Base-by-base conservation (phyloP, 2,329 filamentous ascomycete genomes). In the Chrysosporium queenslandicum region DNA sequence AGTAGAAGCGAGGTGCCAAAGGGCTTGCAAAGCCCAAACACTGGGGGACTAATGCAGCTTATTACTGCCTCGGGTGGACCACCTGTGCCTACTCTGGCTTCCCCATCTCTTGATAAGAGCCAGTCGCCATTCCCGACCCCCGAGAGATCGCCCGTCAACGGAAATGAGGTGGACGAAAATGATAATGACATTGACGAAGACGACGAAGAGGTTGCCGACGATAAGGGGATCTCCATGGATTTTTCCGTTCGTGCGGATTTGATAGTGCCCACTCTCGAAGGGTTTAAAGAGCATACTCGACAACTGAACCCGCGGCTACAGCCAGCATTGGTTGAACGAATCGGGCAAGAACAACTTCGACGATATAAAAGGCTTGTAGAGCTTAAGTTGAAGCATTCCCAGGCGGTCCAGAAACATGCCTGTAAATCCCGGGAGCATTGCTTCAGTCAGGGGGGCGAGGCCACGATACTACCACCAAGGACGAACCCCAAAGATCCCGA, bases 341-440 rank as follows among this genome's bases (percentile, higher is more conserved):
- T 95, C 59, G 86, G 86, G 0, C 79, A 87, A 58, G 88, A 94
- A 62, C 87, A 95, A 65, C 73, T 84, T 43, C 74, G 81, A 54
- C 80, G 89, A 52, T 94, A 90, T 68, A 92, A 90, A 66, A 79
- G 80, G 25, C 73, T 96, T 14, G 73, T 91, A 27, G 82, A 81
- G 34, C 72, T 77, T 56, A 85, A 81, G 62, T 75, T 87, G 52
- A 84, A 84, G 60, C 89, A 95, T 63, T 71, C 82, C 1, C 75
- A 77, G 43, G 74, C 76, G 2, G 78, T 84, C 1, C 73, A 73
- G 23, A 73, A 74, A 45, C 61, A 69, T 6, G 77, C 71, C 16
- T 94, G 88, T 63, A 61, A 75, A 9, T 82, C 80, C 34, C 78
- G 77, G 2, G 62, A 71, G 11, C 76, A 82, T 60, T 94, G 88